Percentiles rank a stretch among this genome's conserved stretches.
phyloP scores from a whole-genome alignment of 2,329 filamentous ascomycete species.

The Fusarium buxicola region DNA sequence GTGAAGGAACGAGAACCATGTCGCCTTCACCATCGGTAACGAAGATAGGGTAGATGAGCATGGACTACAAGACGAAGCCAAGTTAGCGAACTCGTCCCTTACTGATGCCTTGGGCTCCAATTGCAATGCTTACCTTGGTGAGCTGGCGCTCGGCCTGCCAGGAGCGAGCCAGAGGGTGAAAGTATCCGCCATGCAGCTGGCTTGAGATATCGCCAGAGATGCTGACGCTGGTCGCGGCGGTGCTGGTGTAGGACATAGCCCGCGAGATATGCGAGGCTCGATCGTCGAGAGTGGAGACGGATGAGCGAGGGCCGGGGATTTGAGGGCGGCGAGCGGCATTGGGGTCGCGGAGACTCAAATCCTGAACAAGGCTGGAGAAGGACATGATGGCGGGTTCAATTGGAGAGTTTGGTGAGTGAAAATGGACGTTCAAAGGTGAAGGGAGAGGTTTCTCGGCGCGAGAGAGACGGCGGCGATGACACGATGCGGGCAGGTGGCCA shows the following conservation, averaged over 20 bases:
- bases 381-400: constrained; percentile 61
- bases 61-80: constrained; percentile 70
- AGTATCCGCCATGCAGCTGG: constrained; percentile 86
- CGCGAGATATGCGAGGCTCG: constrained; percentile 70
- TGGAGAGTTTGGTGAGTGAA: constrained; percentile 15
- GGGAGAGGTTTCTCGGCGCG: constrained; percentile 13
- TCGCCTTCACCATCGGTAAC: constrained; percentile 95
- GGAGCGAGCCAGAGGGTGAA: constrained; percentile 79
- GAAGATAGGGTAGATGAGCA: constrained; percentile 98
- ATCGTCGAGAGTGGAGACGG: constrained; percentile 70
- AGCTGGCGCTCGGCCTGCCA: constrained; percentile 89
- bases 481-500: constrained; percentile 38
- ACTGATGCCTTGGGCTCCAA: not conserved
- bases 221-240: constrained; percentile 75
- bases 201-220: constrained; percentile 82
- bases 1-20: constrained; percentile 87
- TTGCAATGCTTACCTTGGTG: constrained; percentile 73
- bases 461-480: constrained; percentile 15
- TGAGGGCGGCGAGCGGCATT: constrained; percentile 60
- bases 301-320: constrained; percentile 54
- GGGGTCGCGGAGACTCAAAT: constrained; percentile 69
- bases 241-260: constrained; percentile 75
- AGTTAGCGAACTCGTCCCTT: constrained; percentile 26
- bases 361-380: constrained; percentile 75
- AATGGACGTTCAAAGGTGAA: constrained; percentile 10